Percentiles rank a stretch among this genome's conserved stretches.
These are phyloP conservation scores for Pichia kluyveri DNA, from an alignment of 805 yeast genomes.

Conservation along the genomic window DNA sequence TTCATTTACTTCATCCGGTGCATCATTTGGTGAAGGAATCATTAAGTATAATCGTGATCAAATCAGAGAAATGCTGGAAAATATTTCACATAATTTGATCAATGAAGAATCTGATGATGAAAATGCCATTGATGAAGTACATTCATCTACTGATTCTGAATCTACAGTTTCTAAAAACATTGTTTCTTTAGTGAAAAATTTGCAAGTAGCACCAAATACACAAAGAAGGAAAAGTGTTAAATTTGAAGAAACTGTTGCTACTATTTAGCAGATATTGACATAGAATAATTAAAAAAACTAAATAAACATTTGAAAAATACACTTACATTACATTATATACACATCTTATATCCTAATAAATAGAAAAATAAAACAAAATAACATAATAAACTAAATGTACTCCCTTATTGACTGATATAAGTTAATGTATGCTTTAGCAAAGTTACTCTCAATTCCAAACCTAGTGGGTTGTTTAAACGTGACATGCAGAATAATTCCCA, in stretches of 20 bases:
- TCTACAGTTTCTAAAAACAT: not conserved
- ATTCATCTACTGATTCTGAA: not conserved
- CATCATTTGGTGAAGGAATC: constrained; percentile 29
- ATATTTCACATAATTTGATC: constrained; percentile 14
- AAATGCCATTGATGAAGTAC: constrained; percentile 3
- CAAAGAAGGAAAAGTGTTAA: constrained; percentile 24
- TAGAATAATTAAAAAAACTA: too few relatives aligned
- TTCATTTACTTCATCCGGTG: constrained; percentile 28
- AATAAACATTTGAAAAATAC: too few relatives aligned
- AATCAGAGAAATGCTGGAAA: constrained; percentile 25
- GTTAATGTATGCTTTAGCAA: not conserved
- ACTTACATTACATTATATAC: too few relatives aligned
- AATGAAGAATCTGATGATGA: constrained; percentile 9
- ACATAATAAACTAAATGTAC: not conserved
- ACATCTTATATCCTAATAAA: too few relatives aligned
- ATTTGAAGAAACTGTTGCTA: constrained; percentile 17
- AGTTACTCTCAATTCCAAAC: constrained; percentile 1
- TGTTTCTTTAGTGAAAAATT: constrained; percentile 2
- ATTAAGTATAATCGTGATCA: constrained; percentile 26
- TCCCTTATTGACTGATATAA: not conserved
- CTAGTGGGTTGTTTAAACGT: not conserved
- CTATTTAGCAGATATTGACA: not conserved
- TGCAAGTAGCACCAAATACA: not conserved
- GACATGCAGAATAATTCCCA: constrained; percentile 1
- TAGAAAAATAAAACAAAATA: too few relatives aligned